These are phyloP conservation scores for Phytophthora boehmeriae DNA, from an alignment of 352 stramenopile species.

Conservation along the genomic window DNA sequence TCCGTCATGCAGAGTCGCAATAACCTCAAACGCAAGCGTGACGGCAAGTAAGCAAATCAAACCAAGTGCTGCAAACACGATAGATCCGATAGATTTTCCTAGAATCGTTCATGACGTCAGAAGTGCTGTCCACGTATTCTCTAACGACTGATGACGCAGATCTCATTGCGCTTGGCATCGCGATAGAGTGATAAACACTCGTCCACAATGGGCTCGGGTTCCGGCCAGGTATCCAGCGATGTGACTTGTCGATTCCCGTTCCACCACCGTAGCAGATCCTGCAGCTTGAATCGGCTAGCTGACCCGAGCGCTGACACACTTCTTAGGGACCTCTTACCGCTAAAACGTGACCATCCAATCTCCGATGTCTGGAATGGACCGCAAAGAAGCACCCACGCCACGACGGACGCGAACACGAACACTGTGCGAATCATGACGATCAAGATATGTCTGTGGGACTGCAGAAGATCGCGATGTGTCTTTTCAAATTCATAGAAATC, in stretches of 20 bases:
- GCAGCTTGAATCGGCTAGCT: constrained; percentile 18
- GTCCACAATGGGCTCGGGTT: constrained; percentile 37
- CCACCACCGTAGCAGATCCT: constrained; percentile 12
- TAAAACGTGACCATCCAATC: neutral
- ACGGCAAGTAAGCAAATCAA: constrained; percentile 40
- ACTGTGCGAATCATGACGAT: constrained; percentile 21
- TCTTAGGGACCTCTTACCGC: neutral
- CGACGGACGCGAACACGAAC: constrained; percentile 20
- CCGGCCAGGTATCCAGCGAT: constrained; percentile 30
- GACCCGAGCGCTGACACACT: constrained; percentile 13
- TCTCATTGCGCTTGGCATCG: constrained; percentile 48
- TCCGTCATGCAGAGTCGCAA: constrained; percentile 86
- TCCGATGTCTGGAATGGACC: constrained; percentile 3
- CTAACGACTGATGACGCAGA: constrained; percentile 63
- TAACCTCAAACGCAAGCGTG: constrained; percentile 88
- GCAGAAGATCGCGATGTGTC: constrained; percentile 2
- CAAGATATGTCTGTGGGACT: neutral
- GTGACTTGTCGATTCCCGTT: constrained; percentile 12
- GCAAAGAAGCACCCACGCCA: constrained; percentile 23
- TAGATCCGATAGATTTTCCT: constrained; percentile 27
- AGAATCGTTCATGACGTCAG: constrained; percentile 10
- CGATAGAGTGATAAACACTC: constrained; percentile 44
- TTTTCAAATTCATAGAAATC: constrained; percentile 1
- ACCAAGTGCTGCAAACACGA: constrained; percentile 1
- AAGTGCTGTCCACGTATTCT: constrained; percentile 2